Percentiles rank a stretch among this genome's conserved stretches.
Evolutionary conservation across 2,329 filamentous ascomycete genomes (phyloP).

Genomic region (Exophiala mesophila): DNA sequence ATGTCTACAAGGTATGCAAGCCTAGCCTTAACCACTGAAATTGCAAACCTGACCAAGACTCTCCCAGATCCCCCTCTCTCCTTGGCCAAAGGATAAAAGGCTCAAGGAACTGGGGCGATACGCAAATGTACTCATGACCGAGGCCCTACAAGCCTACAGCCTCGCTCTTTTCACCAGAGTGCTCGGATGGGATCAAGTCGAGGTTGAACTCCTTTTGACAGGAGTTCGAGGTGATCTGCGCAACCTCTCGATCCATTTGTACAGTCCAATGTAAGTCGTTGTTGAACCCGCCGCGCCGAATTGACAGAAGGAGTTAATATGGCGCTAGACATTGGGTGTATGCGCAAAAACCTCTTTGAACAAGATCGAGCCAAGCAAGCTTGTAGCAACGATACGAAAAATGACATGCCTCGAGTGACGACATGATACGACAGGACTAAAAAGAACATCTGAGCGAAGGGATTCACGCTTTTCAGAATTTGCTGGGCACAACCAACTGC

Average conservation of each 20-base stretch:
- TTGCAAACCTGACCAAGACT: too few species aligned
- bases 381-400: too few species aligned
- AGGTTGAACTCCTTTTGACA: slow-evolving; percentile 35
- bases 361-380: too few species aligned
- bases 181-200: slow-evolving; percentile 31
- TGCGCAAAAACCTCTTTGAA: background rate
- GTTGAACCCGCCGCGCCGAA: background rate
- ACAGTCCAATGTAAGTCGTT: slow-evolving; percentile 13
- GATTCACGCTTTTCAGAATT: too few species aligned
- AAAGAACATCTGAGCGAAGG: too few species aligned
- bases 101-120: slow-evolving; percentile 29
- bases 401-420: too few species aligned
- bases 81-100: slow-evolving; percentile 30
- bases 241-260: slow-evolving; percentile 17
- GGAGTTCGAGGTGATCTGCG: slow-evolving; percentile 32
- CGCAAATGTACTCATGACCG: slow-evolving; percentile 29
- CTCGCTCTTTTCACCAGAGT: slow-evolving; percentile 37
- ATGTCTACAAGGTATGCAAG: slow-evolving; percentile 25
- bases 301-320: background rate
- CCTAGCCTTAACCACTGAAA: background rate
- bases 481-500: too few species aligned
- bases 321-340: background rate
- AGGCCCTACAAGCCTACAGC: slow-evolving; percentile 36
- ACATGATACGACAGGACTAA: too few species aligned
- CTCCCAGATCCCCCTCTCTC: slow-evolving; percentile 26